These are phyloP conservation scores for Ricinus communis DNA, from an alignment of 345 rosid species.

Conservation along the genomic window DNA sequence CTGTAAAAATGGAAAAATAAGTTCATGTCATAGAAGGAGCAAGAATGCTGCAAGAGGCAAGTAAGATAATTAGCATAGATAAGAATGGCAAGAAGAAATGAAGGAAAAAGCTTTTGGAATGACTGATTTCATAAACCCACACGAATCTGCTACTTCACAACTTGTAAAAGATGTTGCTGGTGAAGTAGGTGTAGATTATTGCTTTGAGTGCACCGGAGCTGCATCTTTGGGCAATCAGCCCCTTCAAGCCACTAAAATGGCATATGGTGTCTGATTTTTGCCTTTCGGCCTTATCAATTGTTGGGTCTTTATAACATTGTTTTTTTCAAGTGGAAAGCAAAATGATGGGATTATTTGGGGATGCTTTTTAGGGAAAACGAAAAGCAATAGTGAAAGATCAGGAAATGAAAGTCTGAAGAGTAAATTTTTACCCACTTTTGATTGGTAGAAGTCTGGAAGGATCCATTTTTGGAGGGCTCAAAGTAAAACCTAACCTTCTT, in stretches of 20 bases:
- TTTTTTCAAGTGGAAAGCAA: no score
- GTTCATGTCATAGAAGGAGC: conserved; percentile 54
- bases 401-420: no score
- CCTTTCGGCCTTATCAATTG: no score
- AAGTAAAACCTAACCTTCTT: conserved; percentile 45
- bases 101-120: conserved; percentile 47
- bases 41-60: conserved; percentile 44
- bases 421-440: no score
- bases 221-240: conserved; percentile 41
- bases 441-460: conserved; percentile 53
- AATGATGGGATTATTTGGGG: no score
- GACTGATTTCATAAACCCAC: conserved; percentile 59
- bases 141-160: conserved; percentile 30
- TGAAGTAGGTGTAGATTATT: conserved; percentile 53
- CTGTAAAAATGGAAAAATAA: no score
- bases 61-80: conserved; percentile 57
- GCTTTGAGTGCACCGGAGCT: conserved; percentile 61
- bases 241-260: conserved; percentile 46
- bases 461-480: conserved; percentile 60
- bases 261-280: no score
- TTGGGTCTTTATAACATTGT: no score
- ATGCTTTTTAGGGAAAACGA: conserved; percentile 44
- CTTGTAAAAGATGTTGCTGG: conserved; percentile 36
- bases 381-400: conserved; percentile 36
- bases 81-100: conserved; percentile 34